A percentile compares a stretch with the other conserved stretches of the same genome.
phyloP scores from a whole-genome alignment of 805 yeast genomes.

The Zygosaccharomyces pseudorouxii region DNA sequence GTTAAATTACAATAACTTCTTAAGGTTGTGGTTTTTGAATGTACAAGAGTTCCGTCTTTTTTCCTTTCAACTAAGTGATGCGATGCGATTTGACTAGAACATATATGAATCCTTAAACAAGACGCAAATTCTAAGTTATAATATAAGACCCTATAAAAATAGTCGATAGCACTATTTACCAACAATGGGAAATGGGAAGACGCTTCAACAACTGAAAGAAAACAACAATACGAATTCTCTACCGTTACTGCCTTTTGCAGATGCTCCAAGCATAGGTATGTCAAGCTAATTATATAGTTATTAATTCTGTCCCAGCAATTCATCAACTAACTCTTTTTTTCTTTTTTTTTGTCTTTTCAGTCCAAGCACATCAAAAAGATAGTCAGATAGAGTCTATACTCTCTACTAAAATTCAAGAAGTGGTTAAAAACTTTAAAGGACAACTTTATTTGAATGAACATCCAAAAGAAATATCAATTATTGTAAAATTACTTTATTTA shows the following conservation, averaged over 20 bases:
- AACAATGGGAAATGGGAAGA: background rate
- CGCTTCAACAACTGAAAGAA: background rate
- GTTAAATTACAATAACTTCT: background rate
- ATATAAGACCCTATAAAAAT: background rate
- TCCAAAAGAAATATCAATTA: slow-evolving; percentile 55
- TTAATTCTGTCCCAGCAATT: background rate
- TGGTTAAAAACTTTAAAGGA: slow-evolving; percentile 49
- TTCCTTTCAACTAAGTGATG: background rate
- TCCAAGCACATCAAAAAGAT: slow-evolving; percentile 89
- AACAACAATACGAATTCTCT: background rate
- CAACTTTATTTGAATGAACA: slow-evolving; percentile 61
- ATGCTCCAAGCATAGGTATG: slow-evolving; percentile 80
- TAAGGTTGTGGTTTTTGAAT: background rate
- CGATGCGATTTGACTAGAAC: background rate
- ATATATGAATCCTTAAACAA: background rate
- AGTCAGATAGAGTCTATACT: slow-evolving; percentile 59
- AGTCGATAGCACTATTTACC: background rate
- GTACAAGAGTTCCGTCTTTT: background rate
- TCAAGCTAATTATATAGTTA: slow-evolving; percentile 12
- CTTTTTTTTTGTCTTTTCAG: slow-evolving; percentile 30
- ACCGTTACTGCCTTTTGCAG: slow-evolving; percentile 57
- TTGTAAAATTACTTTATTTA: slow-evolving; percentile 60
- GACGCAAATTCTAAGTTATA: too few relatives aligned
- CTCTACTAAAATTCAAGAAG: slow-evolving; percentile 51
- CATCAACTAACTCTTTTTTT: background rate